Percentiles rank a stretch among this genome's conserved stretches.
Conservation (phyloP, 2,329 filamentous ascomycete species). For the Botrytis porri region DNA sequence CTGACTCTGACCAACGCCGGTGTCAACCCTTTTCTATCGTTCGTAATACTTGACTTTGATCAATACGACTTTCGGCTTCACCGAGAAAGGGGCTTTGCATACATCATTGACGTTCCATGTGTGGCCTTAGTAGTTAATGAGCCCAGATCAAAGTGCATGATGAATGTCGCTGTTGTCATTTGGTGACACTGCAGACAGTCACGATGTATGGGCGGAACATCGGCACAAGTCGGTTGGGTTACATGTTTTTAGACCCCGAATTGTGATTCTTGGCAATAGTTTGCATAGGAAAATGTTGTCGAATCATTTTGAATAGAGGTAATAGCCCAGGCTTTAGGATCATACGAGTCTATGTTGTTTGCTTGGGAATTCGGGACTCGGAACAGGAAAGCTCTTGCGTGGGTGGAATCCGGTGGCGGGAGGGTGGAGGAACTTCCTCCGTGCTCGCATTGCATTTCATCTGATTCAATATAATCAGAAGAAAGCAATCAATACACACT, state of each 20-base stretch:
- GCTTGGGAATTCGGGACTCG: background rate
- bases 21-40: background rate
- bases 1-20: background rate
- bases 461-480: background rate
- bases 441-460: background rate
- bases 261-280: background rate
- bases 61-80: background rate
- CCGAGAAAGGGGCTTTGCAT: background rate
- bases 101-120: background rate
- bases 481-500: background rate
- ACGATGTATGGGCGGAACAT: background rate
- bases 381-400: background rate
- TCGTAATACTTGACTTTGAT: background rate
- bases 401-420: background rate
- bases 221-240: conserved; percentile 2
- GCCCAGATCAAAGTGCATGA: background rate
- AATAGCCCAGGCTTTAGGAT: background rate
- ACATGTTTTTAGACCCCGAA: background rate
- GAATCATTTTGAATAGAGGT: background rate
- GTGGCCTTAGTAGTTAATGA: background rate
- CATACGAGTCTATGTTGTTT: background rate
- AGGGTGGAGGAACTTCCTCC: background rate
- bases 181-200: background rate
- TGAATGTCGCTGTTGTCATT: background rate
- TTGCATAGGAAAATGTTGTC: background rate